Evolutionary conservation across 73 alveolate genomes (phyloP).

Genomic region (Paramecium primaurelia): DNA sequence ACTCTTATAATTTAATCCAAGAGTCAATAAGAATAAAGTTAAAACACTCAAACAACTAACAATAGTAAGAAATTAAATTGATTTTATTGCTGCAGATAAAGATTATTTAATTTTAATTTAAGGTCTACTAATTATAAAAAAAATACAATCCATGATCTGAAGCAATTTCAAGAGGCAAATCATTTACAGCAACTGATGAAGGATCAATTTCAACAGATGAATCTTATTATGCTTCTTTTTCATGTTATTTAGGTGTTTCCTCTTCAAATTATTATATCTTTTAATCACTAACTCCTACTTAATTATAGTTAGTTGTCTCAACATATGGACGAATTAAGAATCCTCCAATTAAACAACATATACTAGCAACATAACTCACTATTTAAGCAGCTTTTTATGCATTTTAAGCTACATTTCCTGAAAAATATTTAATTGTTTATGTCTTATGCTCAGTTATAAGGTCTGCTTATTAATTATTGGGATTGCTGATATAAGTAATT

Average conservation of each 20-base stretch:
- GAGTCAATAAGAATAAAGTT: background rate
- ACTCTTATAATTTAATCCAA: slow-evolving; percentile 30
- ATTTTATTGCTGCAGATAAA: background rate
- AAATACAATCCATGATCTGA: slow-evolving; percentile 11
- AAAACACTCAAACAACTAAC: background rate
- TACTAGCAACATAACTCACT: background rate
- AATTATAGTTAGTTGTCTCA: background rate
- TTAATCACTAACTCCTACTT: background rate
- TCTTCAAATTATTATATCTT: background rate
- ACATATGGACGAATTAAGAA: background rate
- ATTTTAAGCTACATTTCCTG: background rate
- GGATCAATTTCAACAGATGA: background rate
- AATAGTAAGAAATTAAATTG: background rate
- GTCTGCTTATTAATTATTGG: slow-evolving; percentile 1
- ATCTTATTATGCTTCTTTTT: background rate
- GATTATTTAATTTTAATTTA: background rate
- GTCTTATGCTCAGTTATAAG: background rate
- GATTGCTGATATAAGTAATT: slow-evolving; percentile 13
- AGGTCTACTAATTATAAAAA: background rate
- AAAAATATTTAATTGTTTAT: background rate
- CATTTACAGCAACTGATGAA: background rate
- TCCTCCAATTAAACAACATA: background rate
- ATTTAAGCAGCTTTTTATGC: background rate
- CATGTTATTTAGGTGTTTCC: background rate
- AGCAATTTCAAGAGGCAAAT: background rate